Percentiles rank a stretch among this genome's conserved stretches.
Conservation (phyloP, 306 rosid genomes). For the Cyclanthera cordifolia region DNA sequence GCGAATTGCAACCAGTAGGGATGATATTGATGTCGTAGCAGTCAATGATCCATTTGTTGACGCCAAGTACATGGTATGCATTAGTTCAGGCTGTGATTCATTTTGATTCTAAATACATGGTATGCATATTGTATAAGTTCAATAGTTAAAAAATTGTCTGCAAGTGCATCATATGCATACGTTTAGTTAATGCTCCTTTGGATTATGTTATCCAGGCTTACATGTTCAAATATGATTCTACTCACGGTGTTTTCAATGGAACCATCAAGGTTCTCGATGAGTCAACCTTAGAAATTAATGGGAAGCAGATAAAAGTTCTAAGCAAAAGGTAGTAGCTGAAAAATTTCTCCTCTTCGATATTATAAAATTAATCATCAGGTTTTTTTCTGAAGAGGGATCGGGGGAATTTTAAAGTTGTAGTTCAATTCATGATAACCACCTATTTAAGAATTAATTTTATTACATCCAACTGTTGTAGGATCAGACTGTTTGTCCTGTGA, state of each 20-base stretch:
- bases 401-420: too few relatives aligned
- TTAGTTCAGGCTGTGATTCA: slow-evolving; percentile 56
- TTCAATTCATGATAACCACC: too few relatives aligned
- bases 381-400: too few relatives aligned
- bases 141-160: too few relatives aligned
- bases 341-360: background rate
- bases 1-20: slow-evolving; percentile 67
- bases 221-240: slow-evolving; percentile 92
- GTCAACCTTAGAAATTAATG: slow-evolving; percentile 73
- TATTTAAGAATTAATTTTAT: too few relatives aligned
- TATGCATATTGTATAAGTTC: slow-evolving; percentile 17
- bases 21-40: slow-evolving; percentile 81
- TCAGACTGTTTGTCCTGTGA: too few relatives aligned
- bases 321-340: slow-evolving; percentile 46
- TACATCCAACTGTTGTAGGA: too few relatives aligned
- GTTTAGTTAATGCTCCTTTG: slow-evolving; percentile 71
- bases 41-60: slow-evolving; percentile 91
- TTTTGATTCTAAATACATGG: slow-evolving; percentile 70
- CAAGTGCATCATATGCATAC: slow-evolving; percentile 57
- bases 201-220: slow-evolving; percentile 76
- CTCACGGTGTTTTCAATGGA: slow-evolving; percentile 77
- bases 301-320: slow-evolving; percentile 63
- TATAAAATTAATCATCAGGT: too few relatives aligned
- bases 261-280: slow-evolving; percentile 51
- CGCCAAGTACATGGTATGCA: slow-evolving; percentile 80